A percentile compares a stretch with the other conserved stretches of the same genome.
phyloP scores from a whole-genome alignment of 768 basidiomycete species.

The Termitomyces titanicus region DNA sequence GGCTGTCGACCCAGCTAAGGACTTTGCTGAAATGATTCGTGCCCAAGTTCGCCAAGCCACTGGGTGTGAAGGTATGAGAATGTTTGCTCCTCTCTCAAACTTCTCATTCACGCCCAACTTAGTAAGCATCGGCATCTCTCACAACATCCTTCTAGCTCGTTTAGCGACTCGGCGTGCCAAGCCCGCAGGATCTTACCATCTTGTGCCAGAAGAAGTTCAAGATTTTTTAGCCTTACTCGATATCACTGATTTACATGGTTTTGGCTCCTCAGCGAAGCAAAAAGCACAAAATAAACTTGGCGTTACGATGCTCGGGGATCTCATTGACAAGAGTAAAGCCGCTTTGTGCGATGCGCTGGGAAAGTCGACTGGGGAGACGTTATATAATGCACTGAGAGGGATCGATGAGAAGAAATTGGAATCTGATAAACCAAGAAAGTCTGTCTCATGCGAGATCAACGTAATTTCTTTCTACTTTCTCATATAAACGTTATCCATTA shows the following conservation, averaged over 20 bases:
- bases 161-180: constrained; percentile 91
- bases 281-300: constrained; percentile 84
- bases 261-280: constrained; percentile 70
- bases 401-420: constrained; percentile 79
- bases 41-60: constrained; percentile 74
- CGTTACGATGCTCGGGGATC: constrained; percentile 63
- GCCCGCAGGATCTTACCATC: constrained; percentile 82
- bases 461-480: constrained; percentile 42
- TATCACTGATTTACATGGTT: constrained; percentile 83
- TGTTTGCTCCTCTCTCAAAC: background rate
- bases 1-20: constrained; percentile 60
- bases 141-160: constrained; percentile 90
- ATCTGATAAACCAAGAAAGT: constrained; percentile 82
- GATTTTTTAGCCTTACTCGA: constrained; percentile 62
- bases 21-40: constrained; percentile 80
- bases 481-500: too few species aligned
- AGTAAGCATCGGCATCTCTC: constrained; percentile 92
- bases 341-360: constrained; percentile 73
- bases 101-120: background rate
- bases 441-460: constrained; percentile 93
- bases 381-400: constrained; percentile 83
- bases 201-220: constrained; percentile 49
- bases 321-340: constrained; percentile 59
- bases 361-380: constrained; percentile 74
- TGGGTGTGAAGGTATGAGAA: constrained; percentile 70